phyloP scores from a whole-genome alignment of 2,329 filamentous ascomycete species.

The Neonectria hederae region DNA sequence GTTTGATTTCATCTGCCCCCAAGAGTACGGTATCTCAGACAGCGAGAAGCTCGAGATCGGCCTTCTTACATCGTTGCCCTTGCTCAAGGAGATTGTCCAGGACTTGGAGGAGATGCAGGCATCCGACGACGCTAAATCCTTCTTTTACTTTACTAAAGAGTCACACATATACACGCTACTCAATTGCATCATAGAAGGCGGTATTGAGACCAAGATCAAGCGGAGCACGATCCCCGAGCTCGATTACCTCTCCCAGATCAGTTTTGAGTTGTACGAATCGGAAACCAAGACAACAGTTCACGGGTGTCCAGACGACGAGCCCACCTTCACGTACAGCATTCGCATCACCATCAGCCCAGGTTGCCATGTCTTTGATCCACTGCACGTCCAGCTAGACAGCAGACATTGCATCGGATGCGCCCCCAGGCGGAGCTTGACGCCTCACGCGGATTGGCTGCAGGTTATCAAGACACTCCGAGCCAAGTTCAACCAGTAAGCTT shows the following conservation, averaged over 20 bases:
- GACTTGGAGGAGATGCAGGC: slow-evolving; percentile 98
- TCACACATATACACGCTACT: slow-evolving; percentile 98
- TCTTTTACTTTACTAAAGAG: slow-evolving; percentile 99
- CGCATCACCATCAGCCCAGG: slow-evolving; percentile 95
- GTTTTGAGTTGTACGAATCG: slow-evolving; percentile 97
- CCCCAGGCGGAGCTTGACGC: slow-evolving; percentile 86
- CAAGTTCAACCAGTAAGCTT: slow-evolving; percentile 89
- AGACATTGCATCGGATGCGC: slow-evolving; percentile 96
- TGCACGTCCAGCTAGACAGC: slow-evolving; percentile 95
- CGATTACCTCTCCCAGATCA: slow-evolving; percentile 97
- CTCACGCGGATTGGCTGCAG: slow-evolving; percentile 94
- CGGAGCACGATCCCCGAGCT: slow-evolving; percentile 95
- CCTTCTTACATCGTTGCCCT: slow-evolving; percentile 87
- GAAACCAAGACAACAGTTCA: slow-evolving; percentile 71
- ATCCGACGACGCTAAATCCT: slow-evolving; percentile 90
- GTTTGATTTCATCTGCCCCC: slow-evolving; percentile 98
- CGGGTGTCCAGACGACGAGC: slow-evolving; percentile 59
- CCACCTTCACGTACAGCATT: slow-evolving; percentile 92
- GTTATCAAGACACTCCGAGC: slow-evolving; percentile 95
- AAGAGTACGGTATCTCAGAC: slow-evolving; percentile 97
- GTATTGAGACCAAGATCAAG: slow-evolving; percentile 95
- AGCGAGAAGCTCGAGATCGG: slow-evolving; percentile 99
- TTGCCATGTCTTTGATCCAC: slow-evolving; percentile 94
- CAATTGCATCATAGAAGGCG: slow-evolving; percentile 97
- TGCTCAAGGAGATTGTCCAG: slow-evolving; percentile 95